A percentile compares a stretch with the other conserved stretches of the same genome.
These are phyloP conservation scores for Aspergillus bertholletiae DNA, from an alignment of 495 filamentous ascomycete species.

Conservation along the genomic window DNA sequence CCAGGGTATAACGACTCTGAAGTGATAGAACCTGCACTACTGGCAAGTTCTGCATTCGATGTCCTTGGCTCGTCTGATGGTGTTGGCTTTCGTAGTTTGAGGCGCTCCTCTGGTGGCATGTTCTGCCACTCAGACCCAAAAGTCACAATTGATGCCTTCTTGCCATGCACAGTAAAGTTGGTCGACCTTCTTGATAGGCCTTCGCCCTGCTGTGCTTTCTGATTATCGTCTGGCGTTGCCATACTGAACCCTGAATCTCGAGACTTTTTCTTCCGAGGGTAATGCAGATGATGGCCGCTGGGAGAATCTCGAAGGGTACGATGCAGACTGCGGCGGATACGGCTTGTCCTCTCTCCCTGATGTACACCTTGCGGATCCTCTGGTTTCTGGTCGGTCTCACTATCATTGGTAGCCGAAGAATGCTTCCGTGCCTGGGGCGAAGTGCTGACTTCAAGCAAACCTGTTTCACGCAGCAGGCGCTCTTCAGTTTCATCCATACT, in stretches of 20 bases:
- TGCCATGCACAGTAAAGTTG: slow-evolving; percentile 94
- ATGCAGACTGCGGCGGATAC: slow-evolving; percentile 86
- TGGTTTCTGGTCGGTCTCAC: slow-evolving; percentile 32
- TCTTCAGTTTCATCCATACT: slow-evolving; percentile 47
- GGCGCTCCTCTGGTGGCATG: slow-evolving; percentile 73
- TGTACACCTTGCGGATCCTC: slow-evolving; percentile 33
- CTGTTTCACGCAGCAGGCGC: slow-evolving; percentile 45
- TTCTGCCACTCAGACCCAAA: slow-evolving; percentile 89
- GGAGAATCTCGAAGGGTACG: slow-evolving; percentile 87
- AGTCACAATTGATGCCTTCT: slow-evolving; percentile 94
- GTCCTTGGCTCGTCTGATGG: slow-evolving; percentile 42
- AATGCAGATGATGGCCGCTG: slow-evolving; percentile 55
- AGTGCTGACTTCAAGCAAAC: slow-evolving; percentile 41
- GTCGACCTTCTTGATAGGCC: slow-evolving; percentile 72
- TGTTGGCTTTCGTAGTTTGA: slow-evolving; percentile 54
- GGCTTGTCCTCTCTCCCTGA: slow-evolving; percentile 34
- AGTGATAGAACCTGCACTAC: slow-evolving; percentile 28
- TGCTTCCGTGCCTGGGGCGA: slow-evolving; percentile 32
- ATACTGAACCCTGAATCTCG: slow-evolving; percentile 65
- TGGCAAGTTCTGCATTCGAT: slow-evolving; percentile 34
- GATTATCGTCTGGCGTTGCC: slow-evolving; percentile 57
- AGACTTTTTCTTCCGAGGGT: slow-evolving; percentile 71
- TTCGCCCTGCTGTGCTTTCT: slow-evolving; percentile 48
- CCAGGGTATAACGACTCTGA: slow-evolving; percentile 23
- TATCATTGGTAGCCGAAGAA: slow-evolving; percentile 31